These are phyloP conservation scores for Rhodomyrtus psidioides DNA, from an alignment of 441 rosid species.

Conservation along the genomic window DNA sequence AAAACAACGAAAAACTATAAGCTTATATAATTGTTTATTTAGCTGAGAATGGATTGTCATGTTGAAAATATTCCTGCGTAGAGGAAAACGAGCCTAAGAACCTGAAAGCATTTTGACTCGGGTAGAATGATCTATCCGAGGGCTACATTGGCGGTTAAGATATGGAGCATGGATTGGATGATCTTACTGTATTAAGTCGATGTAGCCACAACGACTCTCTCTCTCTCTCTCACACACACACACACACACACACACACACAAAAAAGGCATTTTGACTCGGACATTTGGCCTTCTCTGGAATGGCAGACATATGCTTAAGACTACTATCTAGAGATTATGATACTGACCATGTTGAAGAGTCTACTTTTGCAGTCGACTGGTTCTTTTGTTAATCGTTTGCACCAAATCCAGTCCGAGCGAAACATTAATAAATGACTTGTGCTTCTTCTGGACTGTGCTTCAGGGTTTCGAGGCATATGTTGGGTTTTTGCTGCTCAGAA, in stretches of 20 bases:
- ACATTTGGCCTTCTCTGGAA: not conserved
- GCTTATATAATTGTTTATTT: not conserved
- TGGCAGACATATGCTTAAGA: not conserved
- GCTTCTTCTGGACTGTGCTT: constrained; percentile 7
- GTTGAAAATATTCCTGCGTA: not conserved
- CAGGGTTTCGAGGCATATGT: constrained; percentile 96
- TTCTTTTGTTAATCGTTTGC: not conserved
- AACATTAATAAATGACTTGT: not conserved
- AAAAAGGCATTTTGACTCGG: not conserved
- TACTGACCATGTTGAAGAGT: not conserved
- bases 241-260: not conserved
- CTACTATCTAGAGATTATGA: not conserved
- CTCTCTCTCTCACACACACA: not conserved
- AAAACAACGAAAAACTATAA: not conserved
- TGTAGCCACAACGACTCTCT: not conserved
- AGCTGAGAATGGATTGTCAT: not conserved
- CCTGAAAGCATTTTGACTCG: not conserved
- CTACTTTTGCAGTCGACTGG: not conserved
- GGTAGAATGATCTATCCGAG: not conserved
- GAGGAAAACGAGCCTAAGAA: not conserved
- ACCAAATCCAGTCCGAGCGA: too few relatives aligned
- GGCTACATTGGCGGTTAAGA: not conserved
- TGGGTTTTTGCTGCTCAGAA: constrained; percentile 75
- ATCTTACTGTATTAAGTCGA: not conserved
- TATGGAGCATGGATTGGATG: not conserved